Percentiles rank a stretch among this genome's conserved stretches.
Conservation (phyloP, 2,329 filamentous ascomycete species). For the Thermothelomyces thermophilus region DNA sequence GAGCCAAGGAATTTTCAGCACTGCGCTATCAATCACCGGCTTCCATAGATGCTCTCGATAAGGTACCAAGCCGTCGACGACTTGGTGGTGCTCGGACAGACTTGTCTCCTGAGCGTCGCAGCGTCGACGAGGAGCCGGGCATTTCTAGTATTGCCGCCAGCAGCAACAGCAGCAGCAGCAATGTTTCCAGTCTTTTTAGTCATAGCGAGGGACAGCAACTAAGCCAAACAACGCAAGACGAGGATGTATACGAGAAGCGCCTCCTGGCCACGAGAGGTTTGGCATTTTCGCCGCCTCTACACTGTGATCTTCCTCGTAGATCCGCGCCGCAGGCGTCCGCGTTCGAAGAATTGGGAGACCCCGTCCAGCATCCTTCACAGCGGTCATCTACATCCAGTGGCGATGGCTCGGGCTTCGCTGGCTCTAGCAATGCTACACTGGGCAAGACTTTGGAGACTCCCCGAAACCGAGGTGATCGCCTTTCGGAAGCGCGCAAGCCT, state of each 20-base stretch:
- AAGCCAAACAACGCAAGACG: slow-evolving; percentile 33
- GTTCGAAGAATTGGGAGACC: neutral
- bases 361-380: neutral
- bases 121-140: neutral
- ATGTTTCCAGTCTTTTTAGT: slow-evolving; percentile 32
- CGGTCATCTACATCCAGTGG: neutral
- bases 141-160: slow-evolving; percentile 24
- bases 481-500: neutral
- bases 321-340: neutral
- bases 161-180: slow-evolving; percentile 25
- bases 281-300: neutral
- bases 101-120: neutral
- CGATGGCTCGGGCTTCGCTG: slow-evolving; percentile 8
- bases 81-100: neutral
- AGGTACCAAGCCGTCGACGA: slow-evolving; percentile 13
- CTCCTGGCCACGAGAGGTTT: neutral
- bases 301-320: neutral
- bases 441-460: neutral
- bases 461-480: no score
- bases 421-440: neutral
- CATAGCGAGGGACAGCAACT: slow-evolving; percentile 19
- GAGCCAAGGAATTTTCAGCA: neutral
- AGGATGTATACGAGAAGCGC: neutral
- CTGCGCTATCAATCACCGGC: neutral
- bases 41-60: slow-evolving; percentile 12